Conservation (phyloP, 345 rosid genomes). For the Schrenkiella parvula region DNA sequence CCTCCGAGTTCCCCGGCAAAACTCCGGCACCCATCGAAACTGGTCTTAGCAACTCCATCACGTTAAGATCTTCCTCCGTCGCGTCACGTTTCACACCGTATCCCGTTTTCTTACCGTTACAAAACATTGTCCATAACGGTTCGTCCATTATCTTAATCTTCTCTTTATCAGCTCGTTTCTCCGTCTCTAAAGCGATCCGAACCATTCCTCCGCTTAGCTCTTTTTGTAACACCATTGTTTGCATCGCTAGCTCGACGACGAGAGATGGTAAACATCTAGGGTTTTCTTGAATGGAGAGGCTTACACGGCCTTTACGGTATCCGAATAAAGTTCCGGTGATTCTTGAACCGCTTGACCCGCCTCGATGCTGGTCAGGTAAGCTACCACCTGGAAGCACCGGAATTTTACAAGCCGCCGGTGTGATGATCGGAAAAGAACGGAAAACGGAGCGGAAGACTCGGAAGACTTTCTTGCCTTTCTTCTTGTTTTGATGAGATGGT, state of each 20-base stretch:
- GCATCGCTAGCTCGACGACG: slow-evolving; percentile 62
- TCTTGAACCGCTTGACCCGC: slow-evolving; percentile 26
- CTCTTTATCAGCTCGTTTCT: slow-evolving; percentile 54
- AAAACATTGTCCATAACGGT: slow-evolving; percentile 76
- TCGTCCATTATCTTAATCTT: slow-evolving; percentile 52
- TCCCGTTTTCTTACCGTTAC: slow-evolving; percentile 76
- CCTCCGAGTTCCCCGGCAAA: slow-evolving; percentile 59
- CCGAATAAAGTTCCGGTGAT: slow-evolving; percentile 74
- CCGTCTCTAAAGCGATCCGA: slow-evolving; percentile 72
- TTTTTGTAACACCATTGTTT: slow-evolving; percentile 53
- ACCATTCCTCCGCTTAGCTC: slow-evolving; percentile 70
- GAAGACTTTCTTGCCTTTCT: slow-evolving; percentile 46
- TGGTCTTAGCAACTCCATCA: slow-evolving; percentile 72
- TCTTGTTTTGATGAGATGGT: slow-evolving; percentile 53
- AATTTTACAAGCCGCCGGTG: slow-evolving; percentile 60
- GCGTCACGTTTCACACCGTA: slow-evolving; percentile 68
- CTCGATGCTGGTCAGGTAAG: slow-evolving; percentile 39
- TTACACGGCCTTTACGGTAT: slow-evolving; percentile 66
- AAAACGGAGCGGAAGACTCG: slow-evolving; percentile 74
- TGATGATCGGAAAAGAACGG: slow-evolving; percentile 66
- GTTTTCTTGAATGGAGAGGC: slow-evolving; percentile 66
- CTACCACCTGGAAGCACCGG: slow-evolving; percentile 42
- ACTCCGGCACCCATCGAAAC: slow-evolving; percentile 94
- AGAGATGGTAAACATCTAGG: slow-evolving; percentile 57
- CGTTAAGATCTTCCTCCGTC: slow-evolving; percentile 57